Percentiles rank a stretch among this genome's conserved stretches.
Evolutionary conservation across 2,329 filamentous ascomycete species (phyloP).

Genomic region (Sclerotinia glacialis): DNA sequence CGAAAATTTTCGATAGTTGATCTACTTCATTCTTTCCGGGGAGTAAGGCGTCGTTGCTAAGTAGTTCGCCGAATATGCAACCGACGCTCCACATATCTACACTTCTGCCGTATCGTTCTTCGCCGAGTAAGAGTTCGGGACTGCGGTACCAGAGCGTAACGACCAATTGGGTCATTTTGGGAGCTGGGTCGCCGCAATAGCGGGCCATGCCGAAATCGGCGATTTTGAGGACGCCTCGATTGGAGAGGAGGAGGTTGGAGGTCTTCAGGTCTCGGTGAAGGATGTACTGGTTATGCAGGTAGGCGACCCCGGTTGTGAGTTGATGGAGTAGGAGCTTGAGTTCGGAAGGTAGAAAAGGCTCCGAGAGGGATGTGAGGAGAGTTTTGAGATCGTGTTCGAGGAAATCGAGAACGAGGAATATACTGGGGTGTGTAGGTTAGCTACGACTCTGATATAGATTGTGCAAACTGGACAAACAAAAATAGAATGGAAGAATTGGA

Average conservation of each 20-base stretch:
- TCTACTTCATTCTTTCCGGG: constrained; percentile 92
- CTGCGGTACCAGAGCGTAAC: constrained; percentile 97
- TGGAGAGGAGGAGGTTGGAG: constrained; percentile 90
- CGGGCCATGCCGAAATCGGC: constrained; percentile 98
- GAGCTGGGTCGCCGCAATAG: constrained; percentile 75
- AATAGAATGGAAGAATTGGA: constrained; percentile 21
- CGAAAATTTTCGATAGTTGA: constrained; percentile 82
- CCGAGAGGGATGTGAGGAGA: constrained; percentile 88
- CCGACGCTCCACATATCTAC: constrained; percentile 96
- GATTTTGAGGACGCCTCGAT: constrained; percentile 90
- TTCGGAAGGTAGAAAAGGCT: constrained; percentile 89
- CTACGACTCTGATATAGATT: background rate
- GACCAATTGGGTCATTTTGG: constrained; percentile 83
- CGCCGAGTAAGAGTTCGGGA: constrained; percentile 84
- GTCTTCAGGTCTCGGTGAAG: constrained; percentile 92
- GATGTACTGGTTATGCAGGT: constrained; percentile 87
- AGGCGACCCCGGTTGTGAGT: constrained; percentile 74
- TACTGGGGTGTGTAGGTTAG: constrained; percentile 48
- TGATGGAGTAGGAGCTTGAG: constrained; percentile 87
- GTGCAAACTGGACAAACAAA: background rate
- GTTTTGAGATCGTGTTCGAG: constrained; percentile 95
- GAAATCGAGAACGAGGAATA: constrained; percentile 96
- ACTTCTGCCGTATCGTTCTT: constrained; percentile 68
- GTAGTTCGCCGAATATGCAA: constrained; percentile 90
- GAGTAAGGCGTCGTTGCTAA: constrained; percentile 77